Base-by-base conservation (phyloP, 345 rosid genomes). In the Aquilaria malaccensis region DNA sequence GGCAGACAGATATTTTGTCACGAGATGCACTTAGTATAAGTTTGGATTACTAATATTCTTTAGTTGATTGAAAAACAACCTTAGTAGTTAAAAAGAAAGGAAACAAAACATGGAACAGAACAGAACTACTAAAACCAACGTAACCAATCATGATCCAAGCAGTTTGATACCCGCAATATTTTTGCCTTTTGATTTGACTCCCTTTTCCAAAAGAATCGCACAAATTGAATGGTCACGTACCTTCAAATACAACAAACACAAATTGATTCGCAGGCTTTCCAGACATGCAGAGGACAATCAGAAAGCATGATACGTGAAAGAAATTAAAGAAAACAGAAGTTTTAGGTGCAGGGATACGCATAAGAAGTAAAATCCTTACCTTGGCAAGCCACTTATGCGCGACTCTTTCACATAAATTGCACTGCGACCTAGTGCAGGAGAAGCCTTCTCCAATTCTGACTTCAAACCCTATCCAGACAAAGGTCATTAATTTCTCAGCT, bases 171-270 rank as follows among this genome's bases (percentile, higher is more conserved):
- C 86, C 96, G 79, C 65, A 95, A 80, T 70, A 95, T 95, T 78
- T 95, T 95, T 59, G 97, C 99, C 74, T 95, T 95, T 79, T 91
- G 97, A 80, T 91, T 95, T 52, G 94, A 86, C 67, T 95, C 99
- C 73, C 99, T 83, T 83, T 91, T 95, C 99, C 97, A 95, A 88
- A 95, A 95, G 80, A 95, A 95, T 0, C 95, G 94, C 58, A 95
- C 97, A 79, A 95, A 91, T 78, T 95, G 99, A 77, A 95, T 80
- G n/a, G 97, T 91, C 77, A 88, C 71, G 76, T 95, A 95, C 87
- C 99, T 95, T 71, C 63, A 65, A 68, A 67, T 4, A 13, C 12
- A 50, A 7, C 5, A 50, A 7, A 50, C 10, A 50, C 6, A 13
- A 13, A 50, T 50, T 9, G 43, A 37, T 37, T 3, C 43, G 5